phyloP scores from a whole-genome alignment of 176 grass and related monocot genomes.

The Musa troglodytarum region DNA sequence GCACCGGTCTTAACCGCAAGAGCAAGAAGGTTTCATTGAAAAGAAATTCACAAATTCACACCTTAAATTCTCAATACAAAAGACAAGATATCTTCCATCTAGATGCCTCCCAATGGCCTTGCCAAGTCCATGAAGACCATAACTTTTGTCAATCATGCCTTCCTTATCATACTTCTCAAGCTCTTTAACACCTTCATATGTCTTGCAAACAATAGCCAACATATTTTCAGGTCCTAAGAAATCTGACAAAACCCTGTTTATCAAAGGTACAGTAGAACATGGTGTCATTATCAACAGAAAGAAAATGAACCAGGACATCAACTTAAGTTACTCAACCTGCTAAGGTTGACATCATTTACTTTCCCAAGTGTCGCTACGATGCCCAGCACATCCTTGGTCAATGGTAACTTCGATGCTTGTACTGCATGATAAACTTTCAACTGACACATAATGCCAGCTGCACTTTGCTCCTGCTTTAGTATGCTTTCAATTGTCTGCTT shows the following conservation, averaged over 20 bases:
- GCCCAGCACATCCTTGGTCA: constrained; percentile 63
- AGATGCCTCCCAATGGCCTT: constrained; percentile 34
- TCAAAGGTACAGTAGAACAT: background rate
- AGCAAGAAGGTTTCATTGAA: background rate
- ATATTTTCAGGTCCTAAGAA: constrained; percentile 78
- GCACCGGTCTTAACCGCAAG: background rate
- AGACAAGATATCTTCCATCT: constrained; percentile 57
- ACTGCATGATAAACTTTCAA: constrained; percentile 31
- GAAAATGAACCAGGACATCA: background rate
- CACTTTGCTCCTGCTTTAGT: constrained; percentile 36
- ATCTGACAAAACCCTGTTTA: constrained; percentile 57
- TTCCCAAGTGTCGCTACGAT: constrained; percentile 64
- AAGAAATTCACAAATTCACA: background rate
- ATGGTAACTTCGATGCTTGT: constrained; percentile 24
- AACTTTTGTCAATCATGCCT: constrained; percentile 47
- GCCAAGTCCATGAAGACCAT: constrained; percentile 53
- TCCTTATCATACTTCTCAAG: constrained; percentile 70
- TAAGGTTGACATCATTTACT: constrained; percentile 68
- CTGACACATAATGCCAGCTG: constrained; percentile 50
- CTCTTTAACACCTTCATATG: constrained; percentile 49
- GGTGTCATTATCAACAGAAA: background rate
- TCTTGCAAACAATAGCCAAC: constrained; percentile 86
- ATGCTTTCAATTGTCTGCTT: constrained; percentile 40
- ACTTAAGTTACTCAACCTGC: constrained; percentile 43
- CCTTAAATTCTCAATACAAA: constrained; percentile 89